Evolutionary conservation across 352 stramenopile genomes (phyloP), one percentile per base, ranked within the genome.

Genomic region (Phytophthora pinifolia): DNA sequence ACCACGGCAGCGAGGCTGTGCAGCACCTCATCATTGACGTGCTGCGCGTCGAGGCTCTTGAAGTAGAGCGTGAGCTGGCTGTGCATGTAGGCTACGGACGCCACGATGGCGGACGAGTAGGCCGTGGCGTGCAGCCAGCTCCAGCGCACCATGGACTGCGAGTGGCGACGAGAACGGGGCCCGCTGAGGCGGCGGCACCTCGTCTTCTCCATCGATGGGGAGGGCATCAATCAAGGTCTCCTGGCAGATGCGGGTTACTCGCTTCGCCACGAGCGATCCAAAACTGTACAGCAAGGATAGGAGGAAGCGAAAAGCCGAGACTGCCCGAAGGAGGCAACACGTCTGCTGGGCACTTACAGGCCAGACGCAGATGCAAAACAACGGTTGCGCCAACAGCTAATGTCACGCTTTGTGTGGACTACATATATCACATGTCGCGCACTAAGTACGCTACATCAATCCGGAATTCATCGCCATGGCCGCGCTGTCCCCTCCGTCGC

Each of bases 71-170:
- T 69, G 14, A 88, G 61, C 39, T 75, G 70, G 10, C 49, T 65
- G 64, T 91, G 78, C 61, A 88, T 77, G 63, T 91, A 91, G 43
- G 74, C 76, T n/a, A 75, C 55, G 35, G 78, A 86, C 44, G 76
- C 76, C 18, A 89, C 78, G 46, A 91, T 63, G n/a, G 72, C 76
- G 6, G 65, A 83, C 18, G 76, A 86, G 62, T 79, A 89, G 33
- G 78, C 68, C 10, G 76, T 91, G 6, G 81, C 81, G 30, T 86
- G 72, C 51, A 89, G 62, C 81, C 81, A 91, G 54, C 67, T 91
- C 81, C 81, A 91, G n/a, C 59, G 68, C 47, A 73, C 51, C 27
- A 76, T 53, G 9, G 55, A 66, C 35, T 54, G 65, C 50, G 65
- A 45, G 14, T 59, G 56, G 36, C 57, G 65, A 33, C 60, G 63